phyloP scores from a whole-genome alignment of 768 basidiomycete genomes.

The Boletales sp. region DNA sequence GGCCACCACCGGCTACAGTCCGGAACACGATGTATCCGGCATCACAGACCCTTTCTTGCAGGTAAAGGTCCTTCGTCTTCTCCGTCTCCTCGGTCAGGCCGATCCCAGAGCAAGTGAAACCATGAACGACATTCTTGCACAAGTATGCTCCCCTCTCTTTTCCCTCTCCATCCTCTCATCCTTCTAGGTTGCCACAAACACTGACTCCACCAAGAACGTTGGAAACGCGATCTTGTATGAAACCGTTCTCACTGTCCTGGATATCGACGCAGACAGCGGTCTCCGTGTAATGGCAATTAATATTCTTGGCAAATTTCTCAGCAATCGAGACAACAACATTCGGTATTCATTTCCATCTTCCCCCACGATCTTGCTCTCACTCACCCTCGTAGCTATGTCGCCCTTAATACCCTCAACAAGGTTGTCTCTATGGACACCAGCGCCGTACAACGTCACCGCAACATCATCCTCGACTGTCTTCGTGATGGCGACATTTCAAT shows the following conservation, averaged over 20 bases:
- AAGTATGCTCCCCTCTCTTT: conserved; percentile 43
- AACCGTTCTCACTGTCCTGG: conserved; percentile 91
- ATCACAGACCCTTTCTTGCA: conserved; percentile 97
- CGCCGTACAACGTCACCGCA: conserved; percentile 96
- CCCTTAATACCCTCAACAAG: conserved; percentile 96
- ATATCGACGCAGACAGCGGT: conserved; percentile 95
- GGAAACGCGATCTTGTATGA: conserved; percentile 98
- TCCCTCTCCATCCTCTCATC: background rate
- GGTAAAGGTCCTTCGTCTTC: conserved; percentile 85
- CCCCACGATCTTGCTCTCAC: background rate
- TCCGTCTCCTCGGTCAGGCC: conserved; percentile 83
- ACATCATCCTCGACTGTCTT: conserved; percentile 97
- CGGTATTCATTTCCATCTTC: conserved; percentile 51
- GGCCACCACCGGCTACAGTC: conserved; percentile 94
- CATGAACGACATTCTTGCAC: conserved; percentile 98
- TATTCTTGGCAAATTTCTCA: conserved; percentile 95
- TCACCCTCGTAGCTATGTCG: conserved; percentile 72
- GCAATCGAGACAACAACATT: conserved; percentile 98
- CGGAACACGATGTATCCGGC: conserved; percentile 98
- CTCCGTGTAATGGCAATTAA: conserved; percentile 99
- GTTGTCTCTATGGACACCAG: conserved; percentile 97
- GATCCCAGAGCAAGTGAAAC: conserved; percentile 86
- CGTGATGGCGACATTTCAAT: conserved; percentile 99
- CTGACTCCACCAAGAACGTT: conserved; percentile 95
- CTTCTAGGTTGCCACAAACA: conserved; percentile 93